phyloP scores from a whole-genome alignment of 2,329 filamentous ascomycete genomes.

The Talaromyces islandicus region DNA sequence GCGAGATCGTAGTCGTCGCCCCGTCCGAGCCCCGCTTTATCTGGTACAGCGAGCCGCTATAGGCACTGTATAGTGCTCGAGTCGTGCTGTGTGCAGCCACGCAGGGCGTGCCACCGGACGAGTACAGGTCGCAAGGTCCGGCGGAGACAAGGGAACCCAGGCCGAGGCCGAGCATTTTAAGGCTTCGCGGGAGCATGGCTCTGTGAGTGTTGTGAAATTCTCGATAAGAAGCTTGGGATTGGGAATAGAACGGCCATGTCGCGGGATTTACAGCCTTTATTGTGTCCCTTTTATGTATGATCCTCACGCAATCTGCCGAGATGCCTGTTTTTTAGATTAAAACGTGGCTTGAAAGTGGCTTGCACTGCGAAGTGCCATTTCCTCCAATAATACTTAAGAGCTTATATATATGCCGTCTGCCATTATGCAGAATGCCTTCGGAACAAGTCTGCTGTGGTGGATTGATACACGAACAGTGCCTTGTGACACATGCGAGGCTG shows the following conservation, averaged over 20 bases:
- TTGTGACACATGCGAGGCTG: neutral
- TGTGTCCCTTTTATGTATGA: neutral
- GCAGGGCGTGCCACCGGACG: constrained; percentile 6
- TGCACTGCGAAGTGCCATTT: neutral
- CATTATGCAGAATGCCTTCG: neutral
- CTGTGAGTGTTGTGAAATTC: neutral
- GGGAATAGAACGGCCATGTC: neutral
- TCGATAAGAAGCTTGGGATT: neutral
- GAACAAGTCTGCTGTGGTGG: neutral
- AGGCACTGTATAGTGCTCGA: constrained; percentile 4
- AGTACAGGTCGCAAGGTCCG: constrained; percentile 6
- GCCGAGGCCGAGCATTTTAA: neutral
- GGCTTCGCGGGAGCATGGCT: neutral
- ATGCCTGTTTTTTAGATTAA: neutral
- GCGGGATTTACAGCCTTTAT: neutral
- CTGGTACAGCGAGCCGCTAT: constrained; percentile 3
- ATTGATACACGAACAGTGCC: neutral
- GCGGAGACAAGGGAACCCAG: constrained; percentile 5
- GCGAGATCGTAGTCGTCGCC: constrained; percentile 4
- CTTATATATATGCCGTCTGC: neutral
- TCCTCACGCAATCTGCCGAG: neutral
- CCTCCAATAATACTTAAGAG: neutral
- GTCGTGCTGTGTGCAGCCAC: constrained; percentile 8
- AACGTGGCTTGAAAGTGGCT: neutral
- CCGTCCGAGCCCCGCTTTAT: constrained; percentile 3